phyloP scores from a whole-genome alignment of 768 basidiomycete species.

The Auricularia heimuer region DNA sequence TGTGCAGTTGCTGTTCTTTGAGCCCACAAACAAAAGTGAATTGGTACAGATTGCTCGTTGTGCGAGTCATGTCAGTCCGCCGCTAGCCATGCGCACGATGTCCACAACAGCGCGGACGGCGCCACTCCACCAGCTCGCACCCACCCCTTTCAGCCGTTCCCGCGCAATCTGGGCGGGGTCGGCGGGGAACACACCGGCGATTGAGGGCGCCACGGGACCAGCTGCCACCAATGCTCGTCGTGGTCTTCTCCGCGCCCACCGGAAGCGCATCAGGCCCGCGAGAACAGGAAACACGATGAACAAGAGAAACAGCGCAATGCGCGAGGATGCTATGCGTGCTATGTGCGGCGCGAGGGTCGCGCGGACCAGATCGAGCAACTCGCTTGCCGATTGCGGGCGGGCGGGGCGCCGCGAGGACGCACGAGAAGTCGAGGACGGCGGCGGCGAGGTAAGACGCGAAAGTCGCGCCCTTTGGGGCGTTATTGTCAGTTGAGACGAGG shows the following conservation, averaged over 20 bases:
- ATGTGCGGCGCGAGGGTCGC: conserved; percentile 41
- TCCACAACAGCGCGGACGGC: not conserved
- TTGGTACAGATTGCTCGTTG: too few species aligned
- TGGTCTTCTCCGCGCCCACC: not conserved
- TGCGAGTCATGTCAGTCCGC: not conserved
- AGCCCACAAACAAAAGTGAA: not conserved
- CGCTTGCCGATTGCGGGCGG: conserved; percentile 10
- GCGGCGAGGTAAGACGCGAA: conserved; percentile 12
- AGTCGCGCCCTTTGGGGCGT: not conserved
- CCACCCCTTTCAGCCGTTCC: not conserved
- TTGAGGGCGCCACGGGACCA: not conserved
- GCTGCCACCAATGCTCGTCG: not conserved
- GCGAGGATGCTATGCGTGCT: conserved; percentile 27
- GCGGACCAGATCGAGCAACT: conserved; percentile 33
- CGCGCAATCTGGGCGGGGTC: not conserved
- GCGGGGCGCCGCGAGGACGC: conserved; percentile 14
- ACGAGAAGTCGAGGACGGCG: conserved; percentile 10
- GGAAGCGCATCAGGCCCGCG: not conserved
- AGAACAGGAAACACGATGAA: conserved; percentile 33
- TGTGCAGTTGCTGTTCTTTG: too few species aligned
- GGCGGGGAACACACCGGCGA: not conserved
- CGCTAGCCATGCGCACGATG: not conserved
- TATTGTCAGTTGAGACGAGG: not conserved
- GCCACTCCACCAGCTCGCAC: not conserved
- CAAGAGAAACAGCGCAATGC: conserved; percentile 36